Base-by-base conservation (phyloP, 148 eudicot species). In the Pharnaceum exiguum region DNA sequence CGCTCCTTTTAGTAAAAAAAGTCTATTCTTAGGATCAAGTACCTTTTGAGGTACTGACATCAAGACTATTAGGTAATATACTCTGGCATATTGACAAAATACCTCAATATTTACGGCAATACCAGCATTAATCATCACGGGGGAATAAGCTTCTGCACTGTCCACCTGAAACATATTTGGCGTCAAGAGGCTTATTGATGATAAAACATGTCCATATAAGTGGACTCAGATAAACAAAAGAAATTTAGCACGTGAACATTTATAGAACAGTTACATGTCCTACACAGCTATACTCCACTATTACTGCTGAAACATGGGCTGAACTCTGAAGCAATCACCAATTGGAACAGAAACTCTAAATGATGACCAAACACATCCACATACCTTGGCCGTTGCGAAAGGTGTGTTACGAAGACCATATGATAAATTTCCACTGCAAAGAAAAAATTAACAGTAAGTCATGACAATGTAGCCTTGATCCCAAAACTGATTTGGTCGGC, bases 361-460 rank as follows among this genome's bases (percentile, higher is more conserved):
- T 43, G 5, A 36, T 51, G 46, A 21, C 23, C 38, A 2, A 60
- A 35, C 44, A 42, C 37, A 66, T 31, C 10, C 49, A 46, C 76
- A 64, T 74, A 89, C 99, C 95, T 55, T 68, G 30, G 86, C 62
- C 58, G 83, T 83, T 42, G 96, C 95, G 56, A 89, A 81, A 17
- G 80, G 68, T 54, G 96, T 83, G 62, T 83, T 86, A 30, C 96
- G 88, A 46, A 93, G 95, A 57, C 99, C 99, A 73, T 76, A 82
- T 26, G 99, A 77, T 46, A 67, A 7, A 69, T 82, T 81, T 51
- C 95, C 96, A 72, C 99, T 93, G 82, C 70, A 70, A 58, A n/a
- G 59, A 25, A 35, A 68, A 29, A 45, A 48, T 0, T 54, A 11
- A 63, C 9, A 57, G 37, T 29, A 36, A 27, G 5, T 28, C 28